Evolutionary conservation across 441 rosid species (phyloP), one percentile per base, ranked within the genome.

Genomic region (Adansonia rubrostipa): DNA sequence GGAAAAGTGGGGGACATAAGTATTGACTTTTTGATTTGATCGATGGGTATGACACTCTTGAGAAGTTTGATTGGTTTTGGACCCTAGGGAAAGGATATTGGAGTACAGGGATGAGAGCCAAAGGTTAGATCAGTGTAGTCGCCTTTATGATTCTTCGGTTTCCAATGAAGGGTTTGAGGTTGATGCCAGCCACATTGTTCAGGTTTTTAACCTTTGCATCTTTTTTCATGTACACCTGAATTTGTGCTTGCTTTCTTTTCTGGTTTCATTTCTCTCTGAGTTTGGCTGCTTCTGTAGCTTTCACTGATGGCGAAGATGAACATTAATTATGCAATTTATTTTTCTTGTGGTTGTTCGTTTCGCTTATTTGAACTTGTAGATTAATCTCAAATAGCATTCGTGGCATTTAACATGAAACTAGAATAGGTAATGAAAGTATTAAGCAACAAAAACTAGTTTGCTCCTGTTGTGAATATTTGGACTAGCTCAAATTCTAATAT

Each of bases 61-160:
- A 82, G 73, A 50, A 76, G 50, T 72, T 65, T 13, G 60, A 60
- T 42, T 68, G 74, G 20, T 36, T 73, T 70, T 73, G 76, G 22
- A 72, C 13, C 82, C 71, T 78, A 97, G 99, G 93, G 97, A 85
- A 88, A 89, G 87, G 89, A 78, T 93, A 67, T 81, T 97, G 85
- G 98, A 92, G 83, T 80, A 88, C 76, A 89, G 96, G 85, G 97
- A 90, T 78, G 98, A 72, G 75, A 93, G 99, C 88, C 94, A 92
- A 88, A 87, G 93, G 84, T 87, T 97, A 71, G 98, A 97, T 79
- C 98, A 93, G 77, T 92, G 98, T 80, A 83, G 88, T 83, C 94
- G 99, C 33, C 97, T 95, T 36, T 95, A 91, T 56, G 97, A 95
- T 89, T 97, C 99, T 74, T 95, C 99, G n/a, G 87, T 95, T 75